phyloP scores from a whole-genome alignment of 2,329 filamentous ascomycete genomes.

The Cladophialophora immunda region DNA sequence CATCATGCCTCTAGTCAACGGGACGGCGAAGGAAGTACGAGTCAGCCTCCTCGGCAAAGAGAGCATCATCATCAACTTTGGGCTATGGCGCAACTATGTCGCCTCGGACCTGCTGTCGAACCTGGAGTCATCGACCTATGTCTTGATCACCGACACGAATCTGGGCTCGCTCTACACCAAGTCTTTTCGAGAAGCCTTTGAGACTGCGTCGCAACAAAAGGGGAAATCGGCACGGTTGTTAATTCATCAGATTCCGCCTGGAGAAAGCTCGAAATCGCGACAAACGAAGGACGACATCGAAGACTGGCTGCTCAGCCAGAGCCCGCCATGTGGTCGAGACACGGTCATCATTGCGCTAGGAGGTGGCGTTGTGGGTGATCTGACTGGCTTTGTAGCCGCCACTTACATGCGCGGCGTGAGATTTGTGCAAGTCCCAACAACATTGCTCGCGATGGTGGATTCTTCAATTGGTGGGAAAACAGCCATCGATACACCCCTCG shows the following conservation, averaged over 20 bases:
- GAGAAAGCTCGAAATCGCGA: conserved; percentile 91
- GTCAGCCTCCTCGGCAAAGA: conserved; percentile 89
- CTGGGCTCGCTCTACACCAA: conserved; percentile 81
- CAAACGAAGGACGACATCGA: conserved; percentile 95
- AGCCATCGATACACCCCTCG: conserved; percentile 93
- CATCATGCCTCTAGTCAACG: conserved; percentile 37
- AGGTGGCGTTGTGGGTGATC: conserved; percentile 95
- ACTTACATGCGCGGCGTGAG: conserved; percentile 98
- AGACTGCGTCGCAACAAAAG: conserved; percentile 48
- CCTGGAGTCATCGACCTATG: conserved; percentile 86
- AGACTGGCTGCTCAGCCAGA: conserved; percentile 92
- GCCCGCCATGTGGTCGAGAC: conserved; percentile 85
- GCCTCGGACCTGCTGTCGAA: conserved; percentile 80
- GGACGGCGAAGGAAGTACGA: conserved; percentile 43
- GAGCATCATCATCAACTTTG: conserved; percentile 90
- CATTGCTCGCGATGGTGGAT: conserved; percentile 95
- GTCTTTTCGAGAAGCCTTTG: conserved; percentile 75
- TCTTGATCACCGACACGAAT: conserved; percentile 96
- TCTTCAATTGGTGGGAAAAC: conserved; percentile 99
- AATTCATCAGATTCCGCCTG: conserved; percentile 85
- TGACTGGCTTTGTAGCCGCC: conserved; percentile 96
- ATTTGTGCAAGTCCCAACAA: conserved; percentile 96
- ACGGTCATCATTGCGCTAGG: conserved; percentile 94
- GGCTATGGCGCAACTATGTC: conserved; percentile 85
- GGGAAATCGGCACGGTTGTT: conserved; percentile 71